phyloP scores from a whole-genome alignment of 805 yeast genomes.

The Candida anglica region DNA sequence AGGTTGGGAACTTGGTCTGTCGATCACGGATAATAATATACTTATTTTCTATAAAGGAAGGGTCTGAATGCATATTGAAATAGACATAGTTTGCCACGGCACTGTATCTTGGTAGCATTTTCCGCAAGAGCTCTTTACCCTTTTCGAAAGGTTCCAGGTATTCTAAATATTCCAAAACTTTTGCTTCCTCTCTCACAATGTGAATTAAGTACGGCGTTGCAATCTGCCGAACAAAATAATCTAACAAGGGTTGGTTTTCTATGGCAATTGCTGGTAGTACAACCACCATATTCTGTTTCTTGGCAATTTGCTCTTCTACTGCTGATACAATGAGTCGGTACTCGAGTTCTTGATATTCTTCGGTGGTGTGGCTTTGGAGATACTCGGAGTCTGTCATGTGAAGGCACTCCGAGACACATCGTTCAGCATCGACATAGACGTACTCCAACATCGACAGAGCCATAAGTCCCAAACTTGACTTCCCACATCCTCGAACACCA shows the following conservation, averaged over 20 bases:
- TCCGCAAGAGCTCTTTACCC: constrained; percentile 7
- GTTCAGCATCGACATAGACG: constrained; percentile 11
- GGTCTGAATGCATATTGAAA: constrained; percentile 10
- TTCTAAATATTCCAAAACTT: constrained; percentile 9
- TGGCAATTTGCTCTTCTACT: not conserved
- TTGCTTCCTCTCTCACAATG: constrained; percentile 12
- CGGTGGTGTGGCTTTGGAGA: constrained; percentile 7
- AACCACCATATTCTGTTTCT: constrained; percentile 1
- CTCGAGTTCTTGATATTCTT: constrained; percentile 8
- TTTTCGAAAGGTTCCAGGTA: constrained; percentile 6
- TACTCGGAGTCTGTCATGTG: constrained; percentile 9
- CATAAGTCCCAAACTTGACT: constrained; percentile 14
- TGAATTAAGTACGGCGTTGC: constrained; percentile 8
- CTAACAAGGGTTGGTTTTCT: constrained; percentile 7
- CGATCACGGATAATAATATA: not conserved
- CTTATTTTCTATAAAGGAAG: not conserved
- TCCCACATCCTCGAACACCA: constrained; percentile 16
- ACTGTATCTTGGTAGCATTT: constrained; percentile 6
- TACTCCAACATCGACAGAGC: constrained; percentile 12
- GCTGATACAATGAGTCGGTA: constrained; percentile 5
- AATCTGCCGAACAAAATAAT: constrained; percentile 5
- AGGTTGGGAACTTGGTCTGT: not conserved
- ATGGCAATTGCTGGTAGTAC: constrained; percentile 10
- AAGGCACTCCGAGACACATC: constrained; percentile 9
- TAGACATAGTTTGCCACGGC: constrained; percentile 8